phyloP scores from a whole-genome alignment of 2,329 filamentous ascomycete species.

The Pseudocercospora eumusae region DNA sequence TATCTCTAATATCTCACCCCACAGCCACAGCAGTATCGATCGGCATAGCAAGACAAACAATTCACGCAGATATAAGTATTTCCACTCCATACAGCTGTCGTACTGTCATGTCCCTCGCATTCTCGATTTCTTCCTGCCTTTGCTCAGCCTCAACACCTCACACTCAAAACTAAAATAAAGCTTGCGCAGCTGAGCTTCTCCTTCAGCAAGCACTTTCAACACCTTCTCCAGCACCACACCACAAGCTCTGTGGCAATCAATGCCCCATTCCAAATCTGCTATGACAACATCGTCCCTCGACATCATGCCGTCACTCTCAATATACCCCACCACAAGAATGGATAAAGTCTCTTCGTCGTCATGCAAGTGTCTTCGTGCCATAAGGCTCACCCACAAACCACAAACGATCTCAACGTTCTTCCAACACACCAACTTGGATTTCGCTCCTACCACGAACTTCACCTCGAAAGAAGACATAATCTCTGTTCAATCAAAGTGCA shows the following conservation, averaged over 20 bases:
- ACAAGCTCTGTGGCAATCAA: not conserved
- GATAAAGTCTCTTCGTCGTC: not conserved
- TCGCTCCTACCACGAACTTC: not conserved
- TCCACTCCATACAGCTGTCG: not conserved
- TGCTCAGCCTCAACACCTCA: not conserved
- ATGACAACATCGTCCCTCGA: not conserved
- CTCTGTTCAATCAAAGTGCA: not conserved
- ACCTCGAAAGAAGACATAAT: too few species aligned
- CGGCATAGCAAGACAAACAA: not conserved
- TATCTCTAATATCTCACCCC: not conserved
- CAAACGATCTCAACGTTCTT: not conserved
- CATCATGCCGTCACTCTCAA: not conserved
- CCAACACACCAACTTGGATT: not conserved
- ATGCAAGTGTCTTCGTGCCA: not conserved
- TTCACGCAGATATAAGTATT: not conserved
- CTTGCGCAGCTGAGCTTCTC: not conserved
- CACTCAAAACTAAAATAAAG: not conserved
- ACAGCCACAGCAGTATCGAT: not conserved
- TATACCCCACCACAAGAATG: constrained; percentile 4
- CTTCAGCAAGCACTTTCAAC: not conserved
- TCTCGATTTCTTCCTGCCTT: not conserved
- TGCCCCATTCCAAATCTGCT: not conserved
- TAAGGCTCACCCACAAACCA: not conserved
- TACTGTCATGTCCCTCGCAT: too few species aligned
- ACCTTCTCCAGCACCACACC: not conserved